Base-by-base conservation (phyloP, 441 rosid species). In the Dalechampia spathulata region DNA sequence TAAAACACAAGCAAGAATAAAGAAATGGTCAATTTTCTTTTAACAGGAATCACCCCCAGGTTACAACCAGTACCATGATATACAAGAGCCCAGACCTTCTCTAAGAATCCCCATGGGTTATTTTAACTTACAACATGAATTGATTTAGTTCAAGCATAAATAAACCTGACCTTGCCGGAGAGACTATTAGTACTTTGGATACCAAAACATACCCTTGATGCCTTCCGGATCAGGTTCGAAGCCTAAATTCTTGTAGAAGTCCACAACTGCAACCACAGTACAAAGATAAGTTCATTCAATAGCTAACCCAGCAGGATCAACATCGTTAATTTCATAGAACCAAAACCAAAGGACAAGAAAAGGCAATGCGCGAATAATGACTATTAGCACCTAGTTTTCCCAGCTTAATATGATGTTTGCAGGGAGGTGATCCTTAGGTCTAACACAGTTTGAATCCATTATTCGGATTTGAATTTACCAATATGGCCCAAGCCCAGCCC, bases 201-300 rank as follows among this genome's bases (percentile, higher is more conserved):
- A 73, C 96, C 97, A 92, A 74, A 92, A 92, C 99, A 92, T 92
- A 53, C 99, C 96, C 64, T 92, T 92, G 65, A 92, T 83, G 70
- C 97, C 99, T 67, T 92, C 97, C 30, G 97, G 99, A 64, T 92
- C 99, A 37, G 96, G 83, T 59, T 92, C 85, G 62, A 92, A 92
- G 16, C 99, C 99, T 63, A 92, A 71, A 61, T 88, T 89, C 63
- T 66, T 85, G 72, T 92, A 92, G 78, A 92, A 92, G 42, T 86
- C 99, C 68, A 92, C 94, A 63, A 92, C 96, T 88, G 78, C 83
- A 72, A 49, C 15, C 36, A 25, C 34, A 46, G 34, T 17, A 9
- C 15, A 40, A 57, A 14, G 47, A 51, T 34, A 25, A 30, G 8
- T 30, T 30, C 5, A 30, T n/a, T n/a, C 5, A 30, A 30, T 30